These are phyloP conservation scores for Bauhinia variegata DNA, from an alignment of 306 rosid species.

Conservation along the genomic window DNA sequence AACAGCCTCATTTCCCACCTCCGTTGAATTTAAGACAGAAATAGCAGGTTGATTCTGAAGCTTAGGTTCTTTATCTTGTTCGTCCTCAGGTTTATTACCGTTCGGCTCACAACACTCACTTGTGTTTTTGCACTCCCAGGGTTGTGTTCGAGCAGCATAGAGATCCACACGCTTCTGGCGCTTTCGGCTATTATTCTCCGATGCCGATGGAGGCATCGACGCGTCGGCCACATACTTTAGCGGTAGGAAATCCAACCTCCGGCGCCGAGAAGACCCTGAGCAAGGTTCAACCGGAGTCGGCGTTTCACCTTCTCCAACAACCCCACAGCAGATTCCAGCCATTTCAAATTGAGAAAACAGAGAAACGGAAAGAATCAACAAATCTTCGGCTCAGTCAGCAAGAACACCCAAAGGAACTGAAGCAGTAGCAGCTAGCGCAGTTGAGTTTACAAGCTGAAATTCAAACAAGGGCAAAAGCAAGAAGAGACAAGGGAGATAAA, in stretches of 20 bases:
- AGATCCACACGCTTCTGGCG: slow-evolving; percentile 52
- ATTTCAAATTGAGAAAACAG: slow-evolving; percentile 30
- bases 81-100: neutral
- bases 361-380: neutral
- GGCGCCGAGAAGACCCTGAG: slow-evolving; percentile 45
- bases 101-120: slow-evolving; percentile 12
- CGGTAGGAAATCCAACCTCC: slow-evolving; percentile 51
- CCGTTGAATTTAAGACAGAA: slow-evolving; percentile 9
- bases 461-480: neutral
- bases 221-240: slow-evolving; percentile 51
- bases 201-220: slow-evolving; percentile 22
- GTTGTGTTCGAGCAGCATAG: neutral
- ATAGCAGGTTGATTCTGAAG: neutral
- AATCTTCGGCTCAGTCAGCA: no score
- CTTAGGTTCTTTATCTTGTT: neutral
- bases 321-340: slow-evolving; percentile 90
- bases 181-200: slow-evolving; percentile 39
- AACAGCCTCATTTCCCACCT: slow-evolving; percentile 2
- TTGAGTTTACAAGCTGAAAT: no score
- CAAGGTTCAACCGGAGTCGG: slow-evolving; percentile 49
- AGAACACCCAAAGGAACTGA: no score
- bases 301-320: slow-evolving; percentile 69
- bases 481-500: neutral
- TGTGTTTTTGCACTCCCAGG: slow-evolving; percentile 23
- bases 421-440: no score